Evolutionary conservation across 2,329 filamentous ascomycete genomes (phyloP), one percentile per base, ranked within the genome.

Genomic region (Chaetomium globosum): DNA sequence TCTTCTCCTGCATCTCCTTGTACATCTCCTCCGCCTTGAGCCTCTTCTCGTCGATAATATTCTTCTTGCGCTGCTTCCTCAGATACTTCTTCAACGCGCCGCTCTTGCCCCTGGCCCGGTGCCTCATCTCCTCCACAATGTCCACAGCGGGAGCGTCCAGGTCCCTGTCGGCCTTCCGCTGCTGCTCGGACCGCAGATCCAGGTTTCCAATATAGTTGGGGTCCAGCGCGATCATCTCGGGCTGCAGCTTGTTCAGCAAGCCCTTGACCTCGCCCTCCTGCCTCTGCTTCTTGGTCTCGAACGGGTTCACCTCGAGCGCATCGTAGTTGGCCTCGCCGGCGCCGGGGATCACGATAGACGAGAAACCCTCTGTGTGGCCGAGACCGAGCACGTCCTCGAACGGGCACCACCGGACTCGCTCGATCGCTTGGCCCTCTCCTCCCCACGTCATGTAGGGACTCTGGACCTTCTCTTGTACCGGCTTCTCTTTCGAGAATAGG

Each of bases 281-380:
- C 73, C 95, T 87, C 80, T 98, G 93, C 80, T 95, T 96, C 73
- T 83, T 85, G 61, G 90, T 97, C 80, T 98, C 95, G 84, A 94
- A 98, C 39, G 95, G 95, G 81, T 99, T 99, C 72, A 89, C 83
- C 78, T 99, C 95, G 61, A 97, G 82, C 2, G 93, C 91, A 77
- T 99, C 95, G 76, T 91, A 97, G 84, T 98, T 98, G 75, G 95
- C 88, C 77, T 99, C 95, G 68, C 95, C 95, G n/a, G 94, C 91
- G 56, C 95, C 95, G 8, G 95, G 95, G 1, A 98, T 87, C 71
- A 99, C 87, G 74, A 97, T 87, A 63, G 90, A 95, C 19, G 90
- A 91, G 80, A 98, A 98, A 16, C 95, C 95, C 66, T 88, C 82
- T 74, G 91, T 85, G 80, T 98, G 94, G 2, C 89, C 86, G 28